Evolutionary conservation across 495 filamentous ascomycete species (phyloP).

Genomic region (Aspergillus mulundensis): DNA sequence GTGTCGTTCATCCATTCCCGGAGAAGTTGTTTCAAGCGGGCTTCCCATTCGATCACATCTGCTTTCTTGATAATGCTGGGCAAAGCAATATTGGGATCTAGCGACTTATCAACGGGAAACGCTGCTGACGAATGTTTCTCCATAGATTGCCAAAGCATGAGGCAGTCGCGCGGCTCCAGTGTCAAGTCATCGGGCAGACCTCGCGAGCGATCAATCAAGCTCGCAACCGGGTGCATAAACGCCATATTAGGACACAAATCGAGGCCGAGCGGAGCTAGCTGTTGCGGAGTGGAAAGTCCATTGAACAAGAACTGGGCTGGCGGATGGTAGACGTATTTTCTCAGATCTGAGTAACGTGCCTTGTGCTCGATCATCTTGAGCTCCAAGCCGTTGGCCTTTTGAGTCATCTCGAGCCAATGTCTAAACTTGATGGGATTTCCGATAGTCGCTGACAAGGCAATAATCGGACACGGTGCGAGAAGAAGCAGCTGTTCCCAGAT

Average conservation of each 20-base stretch:
- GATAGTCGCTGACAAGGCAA: slow-evolving; percentile 76
- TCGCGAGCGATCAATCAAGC: slow-evolving; percentile 53
- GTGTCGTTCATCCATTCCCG: slow-evolving; percentile 55
- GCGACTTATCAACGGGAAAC: slow-evolving; percentile 39
- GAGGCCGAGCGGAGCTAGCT: slow-evolving; percentile 44
- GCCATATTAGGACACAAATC: slow-evolving; percentile 47
- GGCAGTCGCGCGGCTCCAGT: slow-evolving; percentile 68
- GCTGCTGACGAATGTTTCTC: slow-evolving; percentile 41
- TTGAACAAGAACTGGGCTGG: slow-evolving; percentile 51
- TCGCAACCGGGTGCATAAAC: slow-evolving; percentile 67
- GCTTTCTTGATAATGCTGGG: slow-evolving; percentile 49
- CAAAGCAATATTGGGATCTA: slow-evolving; percentile 46
- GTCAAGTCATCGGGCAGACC: slow-evolving; percentile 61
- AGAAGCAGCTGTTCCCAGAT: slow-evolving; percentile 80
- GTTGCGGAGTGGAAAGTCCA: slow-evolving; percentile 42
- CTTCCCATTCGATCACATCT: slow-evolving; percentile 64
- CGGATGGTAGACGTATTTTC: slow-evolving; percentile 62
- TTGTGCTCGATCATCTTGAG: slow-evolving; percentile 62
- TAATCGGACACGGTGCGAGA: slow-evolving; percentile 70
- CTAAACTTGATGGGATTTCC: slow-evolving; percentile 70
- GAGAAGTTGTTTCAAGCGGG: slow-evolving; percentile 54
- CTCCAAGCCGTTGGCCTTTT: slow-evolving; percentile 51
- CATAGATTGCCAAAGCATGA: slow-evolving; percentile 60
- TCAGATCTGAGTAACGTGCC: slow-evolving; percentile 67
- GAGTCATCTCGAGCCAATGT: slow-evolving; percentile 60